Evolutionary conservation across 768 basidiomycete genomes (phyloP).

Genomic region (Sistotremastrum niveocremeum): DNA sequence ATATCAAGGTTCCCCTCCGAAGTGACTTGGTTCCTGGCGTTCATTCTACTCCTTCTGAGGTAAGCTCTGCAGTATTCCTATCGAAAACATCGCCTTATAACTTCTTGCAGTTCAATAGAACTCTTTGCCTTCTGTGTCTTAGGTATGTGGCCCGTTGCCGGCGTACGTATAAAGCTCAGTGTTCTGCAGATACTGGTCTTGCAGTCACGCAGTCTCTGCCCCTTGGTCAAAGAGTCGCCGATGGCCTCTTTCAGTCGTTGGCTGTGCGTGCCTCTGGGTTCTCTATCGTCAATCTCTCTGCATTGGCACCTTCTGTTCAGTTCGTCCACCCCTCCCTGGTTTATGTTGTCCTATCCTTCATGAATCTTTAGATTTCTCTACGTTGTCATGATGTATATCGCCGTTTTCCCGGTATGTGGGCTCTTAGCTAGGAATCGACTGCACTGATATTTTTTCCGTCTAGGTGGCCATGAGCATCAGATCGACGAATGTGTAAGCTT

Average conservation of each 20-base stretch:
- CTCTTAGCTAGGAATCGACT: slow-evolving; percentile 1
- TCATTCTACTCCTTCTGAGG: not conserved
- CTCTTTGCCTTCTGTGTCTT: slow-evolving; percentile 84
- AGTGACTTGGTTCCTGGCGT: slow-evolving; percentile 69
- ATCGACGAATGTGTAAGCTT: too few species aligned
- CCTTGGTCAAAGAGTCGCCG: slow-evolving; percentile 50
- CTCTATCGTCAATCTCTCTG: slow-evolving; percentile 49
- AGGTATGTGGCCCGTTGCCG: too few species aligned
- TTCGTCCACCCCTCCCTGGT: slow-evolving; percentile 20
- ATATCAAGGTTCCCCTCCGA: slow-evolving; percentile 77
- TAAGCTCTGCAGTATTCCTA: too few species aligned
- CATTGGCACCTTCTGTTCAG: slow-evolving; percentile 85
- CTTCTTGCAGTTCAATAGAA: too few species aligned
- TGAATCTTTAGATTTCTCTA: slow-evolving; percentile 41
- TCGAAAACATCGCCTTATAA: too few species aligned
- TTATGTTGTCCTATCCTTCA: slow-evolving; percentile 4
- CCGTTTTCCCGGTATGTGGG: slow-evolving; percentile 25
- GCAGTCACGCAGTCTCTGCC: slow-evolving; percentile 55
- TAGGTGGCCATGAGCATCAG: slow-evolving; percentile 37
- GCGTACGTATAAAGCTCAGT: too few species aligned
- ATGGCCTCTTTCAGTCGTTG: slow-evolving; percentile 65
- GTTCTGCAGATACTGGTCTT: slow-evolving; percentile 53
- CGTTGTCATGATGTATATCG: slow-evolving; percentile 90
- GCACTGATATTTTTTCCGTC: too few species aligned
- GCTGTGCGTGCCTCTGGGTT: slow-evolving; percentile 87